These are phyloP conservation scores for Pisolithus orientalis DNA, from an alignment of 768 basidiomycete species.

Conservation along the genomic window DNA sequence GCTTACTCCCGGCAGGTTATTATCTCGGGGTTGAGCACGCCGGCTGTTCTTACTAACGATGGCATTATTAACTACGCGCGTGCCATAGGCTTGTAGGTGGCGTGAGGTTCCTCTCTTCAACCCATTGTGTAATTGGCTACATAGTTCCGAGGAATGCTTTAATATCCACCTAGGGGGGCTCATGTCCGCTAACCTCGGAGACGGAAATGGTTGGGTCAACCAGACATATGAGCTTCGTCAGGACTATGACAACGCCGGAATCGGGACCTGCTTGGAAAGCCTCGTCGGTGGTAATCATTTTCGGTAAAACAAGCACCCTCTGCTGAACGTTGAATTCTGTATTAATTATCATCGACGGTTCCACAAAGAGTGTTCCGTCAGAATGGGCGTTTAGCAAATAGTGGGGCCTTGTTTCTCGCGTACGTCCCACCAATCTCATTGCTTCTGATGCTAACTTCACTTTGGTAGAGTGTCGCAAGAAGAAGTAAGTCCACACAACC, in stretches of 20 bases:
- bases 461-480: slow-evolving; percentile 41
- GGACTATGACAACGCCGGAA: slow-evolving; percentile 30
- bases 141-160: slow-evolving; percentile 36
- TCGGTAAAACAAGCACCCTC: slow-evolving; percentile 22
- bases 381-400: slow-evolving; percentile 47
- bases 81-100: slow-evolving; percentile 56
- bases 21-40: slow-evolving; percentile 57
- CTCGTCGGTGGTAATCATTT: slow-evolving; percentile 45
- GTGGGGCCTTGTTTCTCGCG: slow-evolving; percentile 52
- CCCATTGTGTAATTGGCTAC: background rate
- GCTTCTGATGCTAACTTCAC: background rate
- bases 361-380: slow-evolving; percentile 45
- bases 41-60: slow-evolving; percentile 45
- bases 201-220: slow-evolving; percentile 38
- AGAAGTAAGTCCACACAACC: slow-evolving; percentile 20
- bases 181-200: slow-evolving; percentile 42
- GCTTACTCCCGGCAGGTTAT: slow-evolving; percentile 38
- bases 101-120: background rate
- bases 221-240: slow-evolving; percentile 41
- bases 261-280: slow-evolving; percentile 43
- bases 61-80: slow-evolving; percentile 56
- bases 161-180: slow-evolving; percentile 29
- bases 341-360: background rate
- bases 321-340: background rate
- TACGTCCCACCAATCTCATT: slow-evolving; percentile 22